phyloP scores from a whole-genome alignment of 345 rosid species.

The Raphanus raphanistrum region DNA sequence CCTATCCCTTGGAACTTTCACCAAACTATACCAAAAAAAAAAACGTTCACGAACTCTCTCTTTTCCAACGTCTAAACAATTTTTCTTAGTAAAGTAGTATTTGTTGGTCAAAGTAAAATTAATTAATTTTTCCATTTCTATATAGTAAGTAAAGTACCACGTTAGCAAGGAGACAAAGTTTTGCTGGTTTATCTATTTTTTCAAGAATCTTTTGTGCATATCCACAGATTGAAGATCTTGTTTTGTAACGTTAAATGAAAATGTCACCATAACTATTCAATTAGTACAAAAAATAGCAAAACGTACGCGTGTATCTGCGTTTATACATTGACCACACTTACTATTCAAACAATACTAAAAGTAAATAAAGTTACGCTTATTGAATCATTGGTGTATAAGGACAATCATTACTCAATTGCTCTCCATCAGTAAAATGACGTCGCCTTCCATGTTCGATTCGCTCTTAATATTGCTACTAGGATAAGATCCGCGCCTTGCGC shows the following conservation, averaged over 20 bases:
- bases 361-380: background rate
- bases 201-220: background rate
- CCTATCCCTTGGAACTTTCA: background rate
- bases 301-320: background rate
- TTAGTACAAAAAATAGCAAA: background rate
- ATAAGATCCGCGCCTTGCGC: too few species aligned
- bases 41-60: background rate
- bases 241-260: background rate
- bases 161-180: background rate
- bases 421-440: constrained; percentile 17
- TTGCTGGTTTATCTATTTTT: background rate
- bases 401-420: background rate
- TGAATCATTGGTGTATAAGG: background rate
- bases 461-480: constrained; percentile 15
- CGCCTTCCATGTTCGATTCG: constrained; percentile 16
- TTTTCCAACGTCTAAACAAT: background rate
- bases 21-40: background rate
- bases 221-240: background rate
- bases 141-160: background rate
- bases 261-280: background rate
- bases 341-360: background rate
- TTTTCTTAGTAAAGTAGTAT: background rate
- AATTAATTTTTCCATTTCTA: background rate
- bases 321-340: background rate
- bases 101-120: background rate